phyloP scores from a whole-genome alignment of 257 asterid genomes.

The Thymus mandschuricus region DNA sequence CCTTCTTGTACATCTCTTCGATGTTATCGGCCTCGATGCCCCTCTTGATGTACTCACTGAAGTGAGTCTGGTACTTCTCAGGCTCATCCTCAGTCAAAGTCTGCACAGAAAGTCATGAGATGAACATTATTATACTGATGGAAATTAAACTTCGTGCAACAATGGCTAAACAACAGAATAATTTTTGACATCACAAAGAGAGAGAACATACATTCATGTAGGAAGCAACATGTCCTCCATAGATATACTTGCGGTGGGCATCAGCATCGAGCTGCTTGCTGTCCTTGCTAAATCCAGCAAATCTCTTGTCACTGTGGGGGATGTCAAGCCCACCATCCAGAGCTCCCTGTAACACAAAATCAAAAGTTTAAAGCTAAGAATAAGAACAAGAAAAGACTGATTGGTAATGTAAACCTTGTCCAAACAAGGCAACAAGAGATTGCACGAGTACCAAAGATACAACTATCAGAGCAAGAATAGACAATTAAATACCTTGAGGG shows the following conservation, averaged over 20 bases:
- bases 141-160: neutral
- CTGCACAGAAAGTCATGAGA: slow-evolving; percentile 30
- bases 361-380: neutral
- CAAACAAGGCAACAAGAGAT: neutral
- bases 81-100: slow-evolving; percentile 77
- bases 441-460: neutral
- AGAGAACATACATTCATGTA: slow-evolving; percentile 50
- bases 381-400: too few species aligned
- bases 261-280: slow-evolving; percentile 52
- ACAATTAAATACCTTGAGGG: slow-evolving; percentile 53
- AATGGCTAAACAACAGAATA: neutral
- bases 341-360: slow-evolving; percentile 55
- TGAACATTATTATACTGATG: neutral
- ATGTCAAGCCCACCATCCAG: slow-evolving; percentile 83
- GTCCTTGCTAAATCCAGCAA: slow-evolving; percentile 77
- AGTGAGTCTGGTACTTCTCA: slow-evolving; percentile 72
- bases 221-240: slow-evolving; percentile 43
- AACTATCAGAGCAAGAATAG: neutral
- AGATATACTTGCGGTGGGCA: slow-evolving; percentile 43
- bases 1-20: slow-evolving; percentile 78
- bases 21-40: slow-evolving; percentile 65
- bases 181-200: neutral
- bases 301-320: slow-evolving; percentile 89
- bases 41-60: slow-evolving; percentile 55
- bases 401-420: neutral